Conservation (phyloP, 192 early-diverging fungal species). For the Dispira parvispora region DNA sequence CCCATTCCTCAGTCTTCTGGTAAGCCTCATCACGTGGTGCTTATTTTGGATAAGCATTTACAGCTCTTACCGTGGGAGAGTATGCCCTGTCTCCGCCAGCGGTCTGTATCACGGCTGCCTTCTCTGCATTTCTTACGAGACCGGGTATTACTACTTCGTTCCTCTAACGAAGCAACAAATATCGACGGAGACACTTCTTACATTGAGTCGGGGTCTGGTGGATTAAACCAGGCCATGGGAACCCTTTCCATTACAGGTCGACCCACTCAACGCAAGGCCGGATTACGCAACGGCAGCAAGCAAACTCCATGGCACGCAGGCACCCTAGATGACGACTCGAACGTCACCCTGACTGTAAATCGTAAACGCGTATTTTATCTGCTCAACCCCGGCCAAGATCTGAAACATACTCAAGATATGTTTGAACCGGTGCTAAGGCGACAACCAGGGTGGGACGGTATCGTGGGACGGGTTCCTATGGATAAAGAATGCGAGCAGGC, state of each 20-base stretch:
- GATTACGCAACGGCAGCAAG: too few species aligned
- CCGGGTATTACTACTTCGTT: constrained; percentile 21
- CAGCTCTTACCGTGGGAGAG: constrained; percentile 86
- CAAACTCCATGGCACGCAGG: too few species aligned
- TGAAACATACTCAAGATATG: constrained; percentile 59
- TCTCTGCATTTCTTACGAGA: constrained; percentile 55
- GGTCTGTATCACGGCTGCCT: constrained; percentile 64
- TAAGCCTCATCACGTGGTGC: constrained; percentile 19
- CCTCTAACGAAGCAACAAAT: too few species aligned
- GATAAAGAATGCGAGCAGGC: constrained; percentile 42
- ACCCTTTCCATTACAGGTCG: too few species aligned
- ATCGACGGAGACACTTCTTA: too few species aligned
- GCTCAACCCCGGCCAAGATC: constrained; percentile 81
- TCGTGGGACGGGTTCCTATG: constrained; percentile 45
- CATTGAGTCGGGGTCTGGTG: too few species aligned
- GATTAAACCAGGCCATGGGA: too few species aligned
- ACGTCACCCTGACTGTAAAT: constrained; percentile 9
- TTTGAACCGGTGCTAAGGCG: constrained; percentile 32
- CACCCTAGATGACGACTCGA: too few species aligned
- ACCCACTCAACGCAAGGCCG: too few species aligned
- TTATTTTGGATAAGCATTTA: constrained; percentile 72
- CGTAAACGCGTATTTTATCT: constrained; percentile 50
- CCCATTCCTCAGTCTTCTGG: constrained; percentile 4
- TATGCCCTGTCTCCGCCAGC: constrained; percentile 46
- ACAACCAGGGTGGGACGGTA: constrained; percentile 45